Evolutionary conservation across 1,139 yeast genomes (phyloP), one percentile per base, ranked within the genome.

Genomic region (Blastobotrys persicus): DNA sequence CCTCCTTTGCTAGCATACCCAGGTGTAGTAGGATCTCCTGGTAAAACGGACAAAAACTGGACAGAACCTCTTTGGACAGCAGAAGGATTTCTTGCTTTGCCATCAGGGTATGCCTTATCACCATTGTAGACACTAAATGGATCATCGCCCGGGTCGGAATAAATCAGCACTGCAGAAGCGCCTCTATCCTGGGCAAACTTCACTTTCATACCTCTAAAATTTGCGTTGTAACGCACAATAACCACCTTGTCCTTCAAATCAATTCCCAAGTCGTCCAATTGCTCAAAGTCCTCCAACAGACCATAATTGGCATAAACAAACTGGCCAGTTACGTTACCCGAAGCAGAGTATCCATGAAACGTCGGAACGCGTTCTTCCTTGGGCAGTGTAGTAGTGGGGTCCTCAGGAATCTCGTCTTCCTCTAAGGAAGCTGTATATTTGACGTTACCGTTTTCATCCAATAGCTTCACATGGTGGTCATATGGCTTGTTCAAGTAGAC

Each of bases 11-110:
- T 81, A 3, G 94, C 82, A 59, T 80, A 82, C 0, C 92, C 92
- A 17, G 95, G 95, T 2, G 95, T 85, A 2, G 95, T 81, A 38
- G 96, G 96, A 63, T 89, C 96, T 45, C 96, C 96, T 1, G 96
- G 95, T 3, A 75, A 71, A 43, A 77, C 78, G 1, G 95, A 85
- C 48, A 88, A 71, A 62, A 83, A 88, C 66, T 83, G 87, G 2
- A 84, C 92, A 51, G 91, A 82, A 1, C 96, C 96, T 62, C 96
- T 76, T 71, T 87, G 92, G 35, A 86, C 85, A 28, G 82, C 68
- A 13, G 83, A 76, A 17, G 87, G 88, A 58, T 83, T 78, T 54
- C 88, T 73, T 1, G 88, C 87, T 1, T 82, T 83, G 1, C 89
- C 89, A 1, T 77, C 62, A 1, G 89, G 89, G 56, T 83, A 83